Base-by-base conservation (phyloP, 306 rosid genomes). In the Fragaria vesca region DNA sequence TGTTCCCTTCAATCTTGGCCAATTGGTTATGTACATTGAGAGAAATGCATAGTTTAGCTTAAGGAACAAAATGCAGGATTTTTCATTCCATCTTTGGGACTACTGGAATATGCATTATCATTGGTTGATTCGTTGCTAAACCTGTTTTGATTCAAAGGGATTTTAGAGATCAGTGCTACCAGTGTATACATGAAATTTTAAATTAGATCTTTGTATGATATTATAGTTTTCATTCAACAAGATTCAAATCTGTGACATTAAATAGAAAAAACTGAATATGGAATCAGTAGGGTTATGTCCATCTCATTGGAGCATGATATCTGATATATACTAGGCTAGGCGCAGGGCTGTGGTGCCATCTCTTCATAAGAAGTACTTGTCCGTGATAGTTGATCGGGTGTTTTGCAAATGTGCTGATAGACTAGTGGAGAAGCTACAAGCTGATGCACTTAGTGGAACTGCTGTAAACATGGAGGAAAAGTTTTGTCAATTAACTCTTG, bases 261-360 rank as follows among this genome's bases (percentile, higher is more conserved):
- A 42, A 79, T 8, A 34, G 32, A 52, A 51, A 47, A 28, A 17
- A 26, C 75, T 30, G 30, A 21, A 2, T 51, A 51, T 57, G 68
- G 15, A 26, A 26, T 24, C 38, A 24, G 15, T 65, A 73, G 20
- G 42, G 47, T 50, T 52, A 20, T 61, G 6, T 51, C 43, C 38
- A 16, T 61, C 47, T 68, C 42, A 55, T 73, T 72, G 78, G 76
- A 73, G 68, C 51, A 55, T 15, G 48, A 43, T 78, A 78, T 87
- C 72, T 74, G 69, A 72, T 81, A 79, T 82, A 61, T 83, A 61
- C 36, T 77, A 95, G 98, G 97, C 89, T 42, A 87, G 98, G 80
- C 97, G 97, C 81, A 87, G 98, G 88, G 98, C 97, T 69, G 93
- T 95, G 86, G 97, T 92, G 86, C 93, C 99, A 43, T 95, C 99